Base-by-base conservation (phyloP, 2,329 filamentous ascomycete species). In the Calonectria pteridis region DNA sequence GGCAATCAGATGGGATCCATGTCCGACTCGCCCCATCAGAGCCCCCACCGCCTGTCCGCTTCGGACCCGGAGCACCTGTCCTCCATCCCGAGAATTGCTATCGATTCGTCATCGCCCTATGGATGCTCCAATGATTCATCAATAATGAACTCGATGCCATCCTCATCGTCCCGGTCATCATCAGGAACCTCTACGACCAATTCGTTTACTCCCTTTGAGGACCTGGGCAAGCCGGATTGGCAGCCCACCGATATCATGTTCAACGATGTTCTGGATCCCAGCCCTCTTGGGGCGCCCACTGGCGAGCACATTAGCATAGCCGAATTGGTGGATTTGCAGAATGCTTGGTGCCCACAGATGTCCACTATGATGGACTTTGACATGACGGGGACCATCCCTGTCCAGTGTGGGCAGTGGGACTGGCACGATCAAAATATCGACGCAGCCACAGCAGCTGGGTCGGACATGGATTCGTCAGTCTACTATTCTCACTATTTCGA, bases 361-460 rank as follows among this genome's bases (percentile, higher is more conserved):
- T 76, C 78, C n/a, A 72, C 75, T 1, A 74, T 81, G 69, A 78
- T 82, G 78, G 81, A 82, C 69, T 79, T 82, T 53, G 82, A 83
- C 71, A 76, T 82, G 49, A 43, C 76, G 0, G 77, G 73, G 0
- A 71, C 77, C 53, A 75, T 77, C 73, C 75, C 81, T 43, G 73
- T 80, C 35, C 75, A 77, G 14, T 70, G 74, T 31, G 72, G 66
- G 9, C 81, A 81, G 35, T 83, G 81, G 81, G 74, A 78, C 65
- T 83, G 81, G 82, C 72, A 78, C 3, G 75, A 77, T n/a, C 67
- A 76, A 14, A 75, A 72, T 65, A 63, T 75, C 4, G 80, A 80
- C 16, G 75, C 70, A 28, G 63, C 65, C 3, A 71, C 40, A 43
- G 40, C 76, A 11, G 69, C 72, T 43, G 70, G 79, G 16, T 71